These are phyloP conservation scores for Penicillium steckii DNA, from an alignment of 495 filamentous ascomycete genomes.

Conservation along the genomic window DNA sequence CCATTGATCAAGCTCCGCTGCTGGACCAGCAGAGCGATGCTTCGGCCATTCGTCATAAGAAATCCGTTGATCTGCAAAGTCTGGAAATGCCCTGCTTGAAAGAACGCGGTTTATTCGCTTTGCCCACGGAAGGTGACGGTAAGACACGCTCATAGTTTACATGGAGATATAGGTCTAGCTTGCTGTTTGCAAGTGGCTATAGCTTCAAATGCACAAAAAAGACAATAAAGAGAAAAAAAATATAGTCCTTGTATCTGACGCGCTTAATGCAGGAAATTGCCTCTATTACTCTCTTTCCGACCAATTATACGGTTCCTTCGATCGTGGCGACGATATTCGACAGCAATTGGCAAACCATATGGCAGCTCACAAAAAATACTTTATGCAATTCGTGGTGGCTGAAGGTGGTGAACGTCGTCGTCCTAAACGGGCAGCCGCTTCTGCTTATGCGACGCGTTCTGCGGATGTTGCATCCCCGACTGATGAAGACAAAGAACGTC, in stretches of 20 bases:
- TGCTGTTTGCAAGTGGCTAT: neutral
- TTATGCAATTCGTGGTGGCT: constrained; percentile 65
- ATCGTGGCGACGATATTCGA: constrained; percentile 58
- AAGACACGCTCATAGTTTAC: constrained; percentile 9
- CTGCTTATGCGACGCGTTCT: constrained; percentile 38
- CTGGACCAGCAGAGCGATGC: constrained; percentile 15
- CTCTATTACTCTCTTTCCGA: constrained; percentile 77
- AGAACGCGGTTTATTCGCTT: constrained; percentile 40
- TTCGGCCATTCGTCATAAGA: constrained; percentile 15
- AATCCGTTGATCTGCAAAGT: constrained; percentile 24
- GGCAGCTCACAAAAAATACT: constrained; percentile 56
- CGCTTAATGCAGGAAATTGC: constrained; percentile 60
- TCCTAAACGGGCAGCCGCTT: constrained; percentile 56
- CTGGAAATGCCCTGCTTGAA: constrained; percentile 40
- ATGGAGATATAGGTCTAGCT: neutral
- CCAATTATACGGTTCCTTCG: constrained; percentile 67
- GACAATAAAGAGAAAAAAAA: neutral
- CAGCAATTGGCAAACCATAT: constrained; percentile 62
- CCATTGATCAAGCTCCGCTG: constrained; percentile 3
- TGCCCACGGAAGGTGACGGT: constrained; percentile 49
- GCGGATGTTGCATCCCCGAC: constrained; percentile 43
- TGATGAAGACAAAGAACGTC: constrained; percentile 57
- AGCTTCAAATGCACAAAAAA: neutral
- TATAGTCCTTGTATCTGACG: constrained; percentile 19
- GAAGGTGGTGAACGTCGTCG: constrained; percentile 61